Conservation (phyloP, 2,329 filamentous ascomycete genomes). For the Fusarium buxicola region DNA sequence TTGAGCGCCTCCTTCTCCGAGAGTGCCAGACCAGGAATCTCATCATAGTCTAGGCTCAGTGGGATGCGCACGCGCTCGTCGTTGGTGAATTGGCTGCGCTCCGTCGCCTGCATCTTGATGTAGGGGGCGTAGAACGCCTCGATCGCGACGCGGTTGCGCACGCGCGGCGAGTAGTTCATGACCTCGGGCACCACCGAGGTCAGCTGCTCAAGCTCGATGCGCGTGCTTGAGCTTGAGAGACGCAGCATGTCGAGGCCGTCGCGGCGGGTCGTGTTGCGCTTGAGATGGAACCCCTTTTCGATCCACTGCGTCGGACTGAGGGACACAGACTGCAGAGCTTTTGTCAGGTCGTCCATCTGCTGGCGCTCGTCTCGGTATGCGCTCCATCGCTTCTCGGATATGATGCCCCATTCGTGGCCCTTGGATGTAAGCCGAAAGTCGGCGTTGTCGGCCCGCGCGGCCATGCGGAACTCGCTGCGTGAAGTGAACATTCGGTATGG, state of each 20-base stretch:
- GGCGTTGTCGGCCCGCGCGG: slow-evolving; percentile 91
- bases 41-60: slow-evolving; percentile 78
- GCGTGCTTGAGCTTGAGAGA: slow-evolving; percentile 65
- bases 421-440: slow-evolving; percentile 85
- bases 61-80: slow-evolving; percentile 84
- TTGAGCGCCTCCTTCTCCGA: slow-evolving; percentile 81
- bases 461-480: slow-evolving; percentile 94
- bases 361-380: slow-evolving; percentile 72
- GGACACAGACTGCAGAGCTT: slow-evolving; percentile 67
- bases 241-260: slow-evolving; percentile 85
- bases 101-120: slow-evolving; percentile 75
- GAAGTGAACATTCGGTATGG: slow-evolving; percentile 99
- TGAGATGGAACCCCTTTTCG: slow-evolving; percentile 74
- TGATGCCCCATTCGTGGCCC: slow-evolving; percentile 80
- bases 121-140: slow-evolving; percentile 91
- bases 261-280: slow-evolving; percentile 73
- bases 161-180: slow-evolving; percentile 63
- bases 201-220: slow-evolving; percentile 64
- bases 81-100: slow-evolving; percentile 74
- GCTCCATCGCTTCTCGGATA: slow-evolving; percentile 82
- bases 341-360: slow-evolving; percentile 75
- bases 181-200: slow-evolving; percentile 68
- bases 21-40: slow-evolving; percentile 78
- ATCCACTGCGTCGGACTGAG: slow-evolving; percentile 75
- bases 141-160: slow-evolving; percentile 79